A percentile compares a stretch with the other conserved stretches of the same genome.
phyloP scores from a whole-genome alignment of 768 basidiomycete species.

The Kwoniella pini region DNA sequence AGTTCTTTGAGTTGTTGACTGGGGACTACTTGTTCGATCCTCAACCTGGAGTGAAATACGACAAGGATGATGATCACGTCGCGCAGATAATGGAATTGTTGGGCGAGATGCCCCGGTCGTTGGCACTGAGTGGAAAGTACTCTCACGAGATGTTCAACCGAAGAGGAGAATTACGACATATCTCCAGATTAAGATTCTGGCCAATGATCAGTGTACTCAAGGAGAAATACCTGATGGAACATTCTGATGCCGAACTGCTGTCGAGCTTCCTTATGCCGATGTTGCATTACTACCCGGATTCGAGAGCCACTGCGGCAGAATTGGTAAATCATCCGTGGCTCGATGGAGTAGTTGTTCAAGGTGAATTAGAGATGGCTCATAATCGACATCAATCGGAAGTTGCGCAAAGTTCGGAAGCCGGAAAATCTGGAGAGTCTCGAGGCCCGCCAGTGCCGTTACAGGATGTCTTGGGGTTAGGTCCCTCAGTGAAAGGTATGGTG shows the following conservation, averaged over 20 bases:
- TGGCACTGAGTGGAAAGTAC: slow-evolving; percentile 90
- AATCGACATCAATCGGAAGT: slow-evolving; percentile 26
- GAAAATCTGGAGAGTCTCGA: slow-evolving; percentile 7
- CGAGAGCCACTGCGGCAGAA: slow-evolving; percentile 83
- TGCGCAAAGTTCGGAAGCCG: slow-evolving; percentile 6
- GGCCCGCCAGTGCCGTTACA: slow-evolving; percentile 21
- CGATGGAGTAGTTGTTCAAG: slow-evolving; percentile 78
- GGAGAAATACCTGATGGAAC: slow-evolving; percentile 94
- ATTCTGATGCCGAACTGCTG: slow-evolving; percentile 75
- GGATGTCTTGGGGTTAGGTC: slow-evolving; percentile 41
- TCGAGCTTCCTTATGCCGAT: slow-evolving; percentile 82
- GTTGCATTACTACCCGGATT: slow-evolving; percentile 84
- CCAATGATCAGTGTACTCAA: slow-evolving; percentile 76
- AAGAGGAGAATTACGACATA: slow-evolving; percentile 96
- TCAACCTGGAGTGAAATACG: slow-evolving; percentile 88
- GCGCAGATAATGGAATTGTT: slow-evolving; percentile 97
- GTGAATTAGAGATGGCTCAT: slow-evolving; percentile 70
- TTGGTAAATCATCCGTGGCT: slow-evolving; percentile 85
- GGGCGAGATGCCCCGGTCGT: slow-evolving; percentile 68
- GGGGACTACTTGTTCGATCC: slow-evolving; percentile 99
- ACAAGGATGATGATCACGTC: slow-evolving; percentile 96
- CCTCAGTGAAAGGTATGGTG: slow-evolving; percentile 46
- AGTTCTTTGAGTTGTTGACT: slow-evolving; percentile 95
- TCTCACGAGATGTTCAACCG: slow-evolving; percentile 92
- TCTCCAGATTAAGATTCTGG: slow-evolving; percentile 85